phyloP scores from a whole-genome alignment of 228 moss, liverwort and hornwort genomes.

The Sphagnum fallax region DNA sequence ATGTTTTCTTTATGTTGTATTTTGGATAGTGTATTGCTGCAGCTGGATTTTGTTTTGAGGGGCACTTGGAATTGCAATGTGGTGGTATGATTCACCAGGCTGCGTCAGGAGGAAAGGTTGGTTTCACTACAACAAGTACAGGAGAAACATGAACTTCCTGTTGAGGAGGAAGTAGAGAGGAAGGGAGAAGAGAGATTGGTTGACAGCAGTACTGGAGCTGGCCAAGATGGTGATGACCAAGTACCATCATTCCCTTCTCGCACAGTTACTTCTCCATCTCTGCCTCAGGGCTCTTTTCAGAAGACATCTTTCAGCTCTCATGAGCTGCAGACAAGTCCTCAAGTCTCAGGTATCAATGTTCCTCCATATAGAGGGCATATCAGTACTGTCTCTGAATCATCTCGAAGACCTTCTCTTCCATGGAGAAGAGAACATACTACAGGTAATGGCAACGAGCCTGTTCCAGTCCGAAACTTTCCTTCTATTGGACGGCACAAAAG shows the following conservation, averaged over 20 bases:
- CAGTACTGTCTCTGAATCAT: conserved; percentile 42
- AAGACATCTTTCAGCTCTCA: conserved; percentile 50
- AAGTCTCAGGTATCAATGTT: conserved; percentile 30
- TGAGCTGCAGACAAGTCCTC: conserved; percentile 30
- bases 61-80: too few species aligned
- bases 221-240: conserved; percentile 82
- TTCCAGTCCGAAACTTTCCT: conserved; percentile 31
- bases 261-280: conserved; percentile 37
- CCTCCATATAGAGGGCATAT: conserved; percentile 68
- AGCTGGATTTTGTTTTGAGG: too few species aligned
- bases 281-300: conserved; percentile 40
- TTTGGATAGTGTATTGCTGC: too few species aligned
- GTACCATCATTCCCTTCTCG: conserved; percentile 63
- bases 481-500: conserved; percentile 53
- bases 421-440: conserved; percentile 72
- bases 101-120: conserved; percentile 50
- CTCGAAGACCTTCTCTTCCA: conserved; percentile 53
- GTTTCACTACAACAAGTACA: conserved; percentile 38
- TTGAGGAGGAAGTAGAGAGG: conserved; percentile 44
- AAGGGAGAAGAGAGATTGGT: conserved; percentile 80
- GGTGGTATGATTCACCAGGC: conserved; percentile 8
- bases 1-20: too few species aligned
- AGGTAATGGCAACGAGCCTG: conserved; percentile 54
- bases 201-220: conserved; percentile 59
- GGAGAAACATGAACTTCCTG: conserved; percentile 33